Base-by-base conservation (phyloP, 805 yeast species). In the Candida qinlingensis region DNA sequence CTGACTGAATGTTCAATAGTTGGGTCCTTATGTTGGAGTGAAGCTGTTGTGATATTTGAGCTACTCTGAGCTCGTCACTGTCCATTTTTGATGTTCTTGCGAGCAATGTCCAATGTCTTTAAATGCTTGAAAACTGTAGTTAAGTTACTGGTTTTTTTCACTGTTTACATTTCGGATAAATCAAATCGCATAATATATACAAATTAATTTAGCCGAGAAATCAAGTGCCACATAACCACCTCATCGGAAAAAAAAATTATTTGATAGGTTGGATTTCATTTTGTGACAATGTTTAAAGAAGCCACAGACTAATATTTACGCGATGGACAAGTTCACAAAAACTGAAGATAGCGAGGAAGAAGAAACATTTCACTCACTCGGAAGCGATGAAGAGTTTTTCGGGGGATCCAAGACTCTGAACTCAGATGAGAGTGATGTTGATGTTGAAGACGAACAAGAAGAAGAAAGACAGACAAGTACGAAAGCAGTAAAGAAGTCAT, bases 371-470 rank as follows among this genome's bases (percentile, higher is more conserved):
- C 46, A 47, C 30, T 6, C 46, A 11, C 19, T 60, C 19, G 63
- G 58, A 6, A 54, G 59, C 6, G 64, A 60, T 45, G 64, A 60
- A 42, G 64, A 60, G 44, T 57, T 55, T 33, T 58, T 53, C 33
- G 55, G 48, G 2, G 48, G 39, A 6, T 36, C 47, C 7, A 35
- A 37, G 29, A 34, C 26, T 25, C 41, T 42, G 39, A 26, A 46
- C 39, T 46, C 49, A 13, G 68, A 62, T 19, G 68, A 62, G 7
- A 68, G 63, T 40, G 63, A 54, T 10, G 65, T 63, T 36, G 63
- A 54, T 6, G 55, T 52, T 29, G 56, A 53, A 49, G 59, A 26
- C 42, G 53, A 13, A 39, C 45, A 28, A 8, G 28, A 62, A 31
- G 56, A 55, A 47, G 57, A 60, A 41, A 37, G 33, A 11, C 38